phyloP scores from a whole-genome alignment of 1,284 basidiomycete genomes.

The Ustilago shanxiensis region DNA sequence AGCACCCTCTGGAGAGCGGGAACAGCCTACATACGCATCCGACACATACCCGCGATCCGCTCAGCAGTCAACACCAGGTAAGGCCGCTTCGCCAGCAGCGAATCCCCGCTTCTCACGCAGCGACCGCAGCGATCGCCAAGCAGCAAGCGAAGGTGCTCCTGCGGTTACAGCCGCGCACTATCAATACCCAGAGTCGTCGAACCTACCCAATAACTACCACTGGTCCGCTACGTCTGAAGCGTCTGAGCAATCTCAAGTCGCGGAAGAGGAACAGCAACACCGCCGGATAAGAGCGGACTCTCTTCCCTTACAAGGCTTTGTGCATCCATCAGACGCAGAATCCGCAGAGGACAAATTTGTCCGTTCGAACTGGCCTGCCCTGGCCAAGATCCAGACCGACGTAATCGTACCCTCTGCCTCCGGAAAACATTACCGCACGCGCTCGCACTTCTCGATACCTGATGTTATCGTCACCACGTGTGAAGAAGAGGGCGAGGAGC shows the following conservation, averaged over 20 bases:
- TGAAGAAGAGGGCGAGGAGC: conserved; percentile 57
- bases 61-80: neutral
- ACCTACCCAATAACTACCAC: conserved; percentile 6
- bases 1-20: neutral
- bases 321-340: neutral
- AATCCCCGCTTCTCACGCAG: neutral
- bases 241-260: neutral
- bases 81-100: neutral
- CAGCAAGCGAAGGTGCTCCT: neutral
- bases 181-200: conserved; percentile 15
- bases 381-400: conserved; percentile 18
- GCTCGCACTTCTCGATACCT: conserved; percentile 62
- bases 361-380: neutral
- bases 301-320: conserved; percentile 17
- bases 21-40: neutral
- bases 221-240: conserved; percentile 2
- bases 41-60: neutral
- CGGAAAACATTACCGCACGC: conserved; percentile 38
- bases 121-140: conserved; percentile 6
- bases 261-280: neutral
- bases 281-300: conserved; percentile 22
- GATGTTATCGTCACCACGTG: conserved; percentile 60
- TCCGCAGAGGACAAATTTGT: neutral
- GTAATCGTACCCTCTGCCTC: neutral
- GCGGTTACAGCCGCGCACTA: conserved; percentile 9